Percentiles rank a stretch among this genome's conserved stretches.
Evolutionary conservation across 2,329 filamentous ascomycete genomes (phyloP).

Genomic region (Penicillium sclerotigenum): DNA sequence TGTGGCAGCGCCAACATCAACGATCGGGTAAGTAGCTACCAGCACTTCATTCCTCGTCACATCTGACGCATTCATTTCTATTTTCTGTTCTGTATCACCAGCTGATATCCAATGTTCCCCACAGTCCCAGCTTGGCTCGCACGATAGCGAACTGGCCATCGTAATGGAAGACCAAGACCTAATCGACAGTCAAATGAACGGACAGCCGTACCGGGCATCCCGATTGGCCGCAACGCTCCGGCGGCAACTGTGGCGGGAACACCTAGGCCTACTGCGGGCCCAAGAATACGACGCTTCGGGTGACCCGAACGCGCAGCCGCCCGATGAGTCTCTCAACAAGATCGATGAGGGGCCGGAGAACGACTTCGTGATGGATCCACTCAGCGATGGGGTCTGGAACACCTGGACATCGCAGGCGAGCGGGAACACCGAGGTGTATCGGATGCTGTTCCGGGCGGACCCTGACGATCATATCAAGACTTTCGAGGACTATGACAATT

Average conservation of each 20-base stretch:
- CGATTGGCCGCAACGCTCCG: constrained; percentile 77
- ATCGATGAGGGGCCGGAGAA: constrained; percentile 69
- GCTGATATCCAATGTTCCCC: constrained; percentile 2
- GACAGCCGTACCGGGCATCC: constrained; percentile 66
- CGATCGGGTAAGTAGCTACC: constrained; percentile 48
- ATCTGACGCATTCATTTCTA: neutral
- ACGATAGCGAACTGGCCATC: constrained; percentile 88
- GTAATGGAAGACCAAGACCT: constrained; percentile 74
- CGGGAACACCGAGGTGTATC: constrained; percentile 77
- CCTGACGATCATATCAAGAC: constrained; percentile 86
- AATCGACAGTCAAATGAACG: constrained; percentile 70
- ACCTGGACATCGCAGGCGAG: constrained; percentile 72
- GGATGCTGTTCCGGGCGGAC: constrained; percentile 79
- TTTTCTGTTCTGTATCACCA: constrained; percentile 1
- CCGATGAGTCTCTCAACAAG: constrained; percentile 66
- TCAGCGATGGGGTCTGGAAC: constrained; percentile 64
- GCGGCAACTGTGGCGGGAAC: constrained; percentile 84
- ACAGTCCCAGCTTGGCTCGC: constrained; percentile 71
- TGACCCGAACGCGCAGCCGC: constrained; percentile 73
- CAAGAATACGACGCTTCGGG: constrained; percentile 65
- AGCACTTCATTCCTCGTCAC: neutral
- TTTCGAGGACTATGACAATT: constrained; percentile 85
- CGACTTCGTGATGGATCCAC: constrained; percentile 68
- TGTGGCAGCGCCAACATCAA: constrained; percentile 73
- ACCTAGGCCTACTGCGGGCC: constrained; percentile 76